Evolutionary conservation across 805 yeast species (phyloP), one percentile per base, ranked within the genome.

Genomic region (Metschnikowia henanensis): DNA sequence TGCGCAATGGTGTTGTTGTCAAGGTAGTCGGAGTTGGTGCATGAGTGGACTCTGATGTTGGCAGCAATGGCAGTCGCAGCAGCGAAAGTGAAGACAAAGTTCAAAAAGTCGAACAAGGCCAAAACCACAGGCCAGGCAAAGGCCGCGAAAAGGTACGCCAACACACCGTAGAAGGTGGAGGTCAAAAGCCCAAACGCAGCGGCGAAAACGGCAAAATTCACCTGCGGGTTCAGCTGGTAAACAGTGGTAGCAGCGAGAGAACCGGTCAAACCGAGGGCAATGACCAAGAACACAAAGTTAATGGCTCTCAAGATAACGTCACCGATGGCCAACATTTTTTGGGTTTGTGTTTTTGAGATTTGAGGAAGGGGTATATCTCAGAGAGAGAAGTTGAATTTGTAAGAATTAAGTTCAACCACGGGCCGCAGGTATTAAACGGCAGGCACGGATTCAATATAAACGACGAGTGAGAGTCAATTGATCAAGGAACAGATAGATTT

Each of bases 31-130:
- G 72, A 54, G 81, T 89, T 85, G 56, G 73, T 47, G 77, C 99
- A 92, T 31, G 95, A 84, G 77, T 90, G 97, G 52, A 76, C 77
- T 69, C 91, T 81, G 62, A 87, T 82, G 59, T 83, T 95, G 48
- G 88, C 95, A 41, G 98, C 98, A 62, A 94, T 75, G 41, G 96
- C 96, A 46, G 95, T 82, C 59, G 91, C 98, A 53, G 88, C 98
- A 38, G 98, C 82, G 67, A 94, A 88, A 45, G 96, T 83, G 83
- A 94, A 94, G 57, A 91, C 86, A 57, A 82, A 70, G 79, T 90
- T 90, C 70, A 94, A 75, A 73, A 89, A 84, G 76, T 94, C 99
- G 62, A 88, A 72, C 44, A 72, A 57, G 47, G 84, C 81, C 62
- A 88, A 67, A 56, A 91, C 66, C 39, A 87, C 66, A 55, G 98